phyloP scores from a whole-genome alignment of 1,284 basidiomycete species.

The Golubevia sp. region DNA sequence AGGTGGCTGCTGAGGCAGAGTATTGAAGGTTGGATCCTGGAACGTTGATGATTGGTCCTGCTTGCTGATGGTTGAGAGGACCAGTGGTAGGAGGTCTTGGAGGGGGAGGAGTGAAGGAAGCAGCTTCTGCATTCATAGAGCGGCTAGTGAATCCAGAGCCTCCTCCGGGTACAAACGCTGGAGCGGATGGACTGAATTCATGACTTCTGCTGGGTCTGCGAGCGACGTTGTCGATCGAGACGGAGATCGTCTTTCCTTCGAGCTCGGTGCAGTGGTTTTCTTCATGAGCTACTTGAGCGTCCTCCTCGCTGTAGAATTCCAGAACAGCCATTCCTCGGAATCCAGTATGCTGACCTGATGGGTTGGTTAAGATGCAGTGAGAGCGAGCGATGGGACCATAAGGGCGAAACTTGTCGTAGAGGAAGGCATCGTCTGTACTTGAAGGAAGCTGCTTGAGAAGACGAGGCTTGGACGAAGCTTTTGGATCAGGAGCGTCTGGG shows the following conservation, averaged over 20 bases:
- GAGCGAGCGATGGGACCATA: conserved; percentile 38
- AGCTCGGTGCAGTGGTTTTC: conserved; percentile 47
- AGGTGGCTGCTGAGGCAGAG: conserved; percentile 35
- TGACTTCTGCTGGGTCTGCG: conserved; percentile 8
- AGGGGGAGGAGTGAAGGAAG: conserved; percentile 27
- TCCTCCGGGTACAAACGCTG: conserved; percentile 28
- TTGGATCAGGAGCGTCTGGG: conserved; percentile 20
- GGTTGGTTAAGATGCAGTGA: conserved; percentile 36
- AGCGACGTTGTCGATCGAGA: conserved; percentile 25
- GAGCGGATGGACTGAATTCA: conserved; percentile 34
- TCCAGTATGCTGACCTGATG: conserved; percentile 38
- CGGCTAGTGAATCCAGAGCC: too few relatives aligned
- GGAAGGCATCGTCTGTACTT: conserved; percentile 24
- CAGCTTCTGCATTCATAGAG: conserved; percentile 31
- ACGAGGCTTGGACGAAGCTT: conserved; percentile 27
- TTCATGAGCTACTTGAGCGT: conserved; percentile 34
- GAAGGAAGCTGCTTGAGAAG: conserved; percentile 46
- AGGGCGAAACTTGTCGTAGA: conserved; percentile 46
- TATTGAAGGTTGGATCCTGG: conserved; percentile 35
- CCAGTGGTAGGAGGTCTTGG: conserved; percentile 1
- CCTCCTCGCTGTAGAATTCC: conserved; percentile 33
- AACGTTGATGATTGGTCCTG: conserved; percentile 13
- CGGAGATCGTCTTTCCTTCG: conserved; percentile 41
- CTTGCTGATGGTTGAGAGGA: conserved; percentile 11
- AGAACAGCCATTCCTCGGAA: conserved; percentile 47